Conservation (phyloP, 305 asterid genomes). For the Withania somnifera region DNA sequence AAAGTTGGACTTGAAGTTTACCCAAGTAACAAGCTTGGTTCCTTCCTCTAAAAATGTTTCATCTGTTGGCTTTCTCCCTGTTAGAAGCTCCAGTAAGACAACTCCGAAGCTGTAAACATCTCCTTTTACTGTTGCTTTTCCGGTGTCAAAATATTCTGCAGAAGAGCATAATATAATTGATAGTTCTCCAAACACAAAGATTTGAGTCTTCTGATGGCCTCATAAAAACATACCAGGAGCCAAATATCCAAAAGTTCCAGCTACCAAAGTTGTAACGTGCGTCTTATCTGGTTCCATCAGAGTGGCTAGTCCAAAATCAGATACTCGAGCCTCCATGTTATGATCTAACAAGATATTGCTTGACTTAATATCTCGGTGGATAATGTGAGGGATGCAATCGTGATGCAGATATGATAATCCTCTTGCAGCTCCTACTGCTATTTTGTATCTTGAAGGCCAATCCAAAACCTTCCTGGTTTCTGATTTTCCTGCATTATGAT, state of each 20-base stretch:
- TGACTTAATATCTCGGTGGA: slow-evolving; percentile 80
- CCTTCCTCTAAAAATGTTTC: slow-evolving; percentile 84
- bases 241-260: slow-evolving; percentile 86
- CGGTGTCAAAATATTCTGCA: slow-evolving; percentile 84
- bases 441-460: slow-evolving; percentile 67
- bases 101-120: slow-evolving; percentile 92
- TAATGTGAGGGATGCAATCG: slow-evolving; percentile 82
- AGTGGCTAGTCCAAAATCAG: slow-evolving; percentile 86
- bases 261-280: slow-evolving; percentile 74
- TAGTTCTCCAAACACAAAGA: not conserved
- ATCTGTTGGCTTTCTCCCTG: slow-evolving; percentile 68
- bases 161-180: slow-evolving; percentile 6
- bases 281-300: slow-evolving; percentile 70
- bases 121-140: slow-evolving; percentile 81
- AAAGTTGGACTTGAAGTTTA: slow-evolving; percentile 10
- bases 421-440: slow-evolving; percentile 85
- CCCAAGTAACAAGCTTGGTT: slow-evolving; percentile 88
- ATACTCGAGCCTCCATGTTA: slow-evolving; percentile 63
- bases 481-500: slow-evolving; percentile 41
- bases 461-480: slow-evolving; percentile 42
- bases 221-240: slow-evolving; percentile 58
- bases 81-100: slow-evolving; percentile 77
- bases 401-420: slow-evolving; percentile 89
- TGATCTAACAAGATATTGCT: slow-evolving; percentile 75
- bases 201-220: not conserved